Base-by-base conservation (phyloP, 495 filamentous ascomycete genomes). In the Chaetomium tenue region DNA sequence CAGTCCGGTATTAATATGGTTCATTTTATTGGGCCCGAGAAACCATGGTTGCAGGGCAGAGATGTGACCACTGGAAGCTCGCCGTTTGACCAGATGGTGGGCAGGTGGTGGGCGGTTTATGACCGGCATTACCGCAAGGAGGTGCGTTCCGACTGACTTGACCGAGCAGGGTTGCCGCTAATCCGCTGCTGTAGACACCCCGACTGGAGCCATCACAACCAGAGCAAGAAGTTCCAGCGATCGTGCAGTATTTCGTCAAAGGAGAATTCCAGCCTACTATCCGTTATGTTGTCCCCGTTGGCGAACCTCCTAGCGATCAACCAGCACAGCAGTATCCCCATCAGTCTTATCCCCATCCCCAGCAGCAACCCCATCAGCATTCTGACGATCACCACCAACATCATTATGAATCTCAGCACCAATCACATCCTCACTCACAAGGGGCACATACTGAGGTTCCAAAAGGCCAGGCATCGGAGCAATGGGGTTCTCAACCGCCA, bases 1-100 rank as follows among this genome's bases (percentile, higher is more conserved):
- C 88, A 93, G 75, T 88, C 89, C 48, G 87, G 84, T 65, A 93
- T 98, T 71, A 91, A 84, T 68, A 78, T 95, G 78, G 86, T 94
- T 44, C 94, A 98, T 78, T 98, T 96, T 74, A 98, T 98, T 73
- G 94, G 94, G 13, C 75, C 86, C 47, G 85, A 91, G 47, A 98
- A 98, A 76, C 95, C 94, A 3, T 98, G 94, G 94, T 82, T 80
- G 26, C 78, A 86, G 70, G 88, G 89, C 46, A 81, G 91, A 70
- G 76, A 85, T 58, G 75, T 81, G 47, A 73, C 73, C 18, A 81
- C 77, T 28, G 84, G 84, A 5, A 68, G 76, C 44, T 79, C 81
- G n/a, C 88, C 90, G 3, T 93, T 90, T 70, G 87, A 91, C 72
- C 87, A 95, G 73, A 86, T 97, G 76, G 71, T 89, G 46, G 86